phyloP scores from a whole-genome alignment of 192 early-diverging fungal genomes.

The Entophlyctis helioformis region DNA sequence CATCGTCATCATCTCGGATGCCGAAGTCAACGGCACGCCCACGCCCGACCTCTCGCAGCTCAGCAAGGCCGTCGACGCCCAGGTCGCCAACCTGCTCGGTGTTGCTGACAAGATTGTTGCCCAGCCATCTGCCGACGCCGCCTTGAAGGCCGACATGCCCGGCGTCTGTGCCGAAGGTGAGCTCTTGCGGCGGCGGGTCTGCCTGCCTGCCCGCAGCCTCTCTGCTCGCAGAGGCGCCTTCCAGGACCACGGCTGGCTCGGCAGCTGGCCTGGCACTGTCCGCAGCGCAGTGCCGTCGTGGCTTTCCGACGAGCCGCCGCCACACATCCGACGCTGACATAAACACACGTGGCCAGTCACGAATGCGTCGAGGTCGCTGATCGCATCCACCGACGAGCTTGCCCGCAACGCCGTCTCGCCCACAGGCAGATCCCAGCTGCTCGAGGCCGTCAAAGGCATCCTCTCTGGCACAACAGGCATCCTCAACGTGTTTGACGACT shows the following conservation, averaged over 20 bases:
- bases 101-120: slow-evolving; percentile 19
- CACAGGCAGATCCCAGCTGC: slow-evolving; percentile 19
- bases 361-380: slow-evolving; percentile 21
- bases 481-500: slow-evolving; percentile 30
- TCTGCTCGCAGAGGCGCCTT: too few species aligned
- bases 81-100: slow-evolving; percentile 27
- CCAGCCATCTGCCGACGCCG: slow-evolving; percentile 20
- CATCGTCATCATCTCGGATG: slow-evolving; percentile 36
- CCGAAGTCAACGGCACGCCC: slow-evolving; percentile 23
- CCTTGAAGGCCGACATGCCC: slow-evolving; percentile 27
- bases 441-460: slow-evolving; percentile 40
- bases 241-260: too few species aligned
- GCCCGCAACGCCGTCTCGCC: slow-evolving; percentile 22
- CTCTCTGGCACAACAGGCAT: slow-evolving; percentile 29
- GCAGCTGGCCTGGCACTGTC: too few species aligned
- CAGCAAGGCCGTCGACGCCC: slow-evolving; percentile 22
- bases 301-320: too few species aligned
- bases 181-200: neutral
- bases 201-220: too few species aligned
- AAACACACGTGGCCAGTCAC: too few species aligned
- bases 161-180: slow-evolving; percentile 19
- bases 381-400: slow-evolving; percentile 18
- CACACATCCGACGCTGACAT: too few species aligned
- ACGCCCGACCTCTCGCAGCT: slow-evolving; percentile 33
- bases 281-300: too few species aligned